Percentiles rank a stretch among this genome's conserved stretches.
These are phyloP conservation scores for Fusarium tuaranense DNA, from an alignment of 2,329 filamentous ascomycete genomes.

Conservation along the genomic window DNA sequence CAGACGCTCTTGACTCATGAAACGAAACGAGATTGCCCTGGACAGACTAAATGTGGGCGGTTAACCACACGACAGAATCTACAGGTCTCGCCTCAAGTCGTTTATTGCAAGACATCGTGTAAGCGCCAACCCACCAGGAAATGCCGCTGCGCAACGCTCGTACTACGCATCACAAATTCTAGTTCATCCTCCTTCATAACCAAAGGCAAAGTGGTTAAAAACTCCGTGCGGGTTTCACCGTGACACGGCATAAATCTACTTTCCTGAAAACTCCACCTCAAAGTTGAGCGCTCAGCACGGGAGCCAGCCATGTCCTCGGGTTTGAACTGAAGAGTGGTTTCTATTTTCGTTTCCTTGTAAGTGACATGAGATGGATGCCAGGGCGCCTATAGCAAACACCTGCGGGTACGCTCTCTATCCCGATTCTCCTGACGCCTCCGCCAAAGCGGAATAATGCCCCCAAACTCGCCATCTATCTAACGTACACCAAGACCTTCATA, in stretches of 20 bases:
- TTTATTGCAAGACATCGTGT: neutral
- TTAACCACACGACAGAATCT: neutral
- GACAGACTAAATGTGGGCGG: neutral
- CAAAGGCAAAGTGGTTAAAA: neutral
- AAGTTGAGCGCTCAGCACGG: neutral
- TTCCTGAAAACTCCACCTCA: neutral
- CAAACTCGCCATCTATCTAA: conserved; percentile 27
- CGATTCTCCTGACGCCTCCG: neutral
- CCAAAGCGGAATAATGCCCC: conserved; percentile 1
- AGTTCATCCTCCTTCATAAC: neutral
- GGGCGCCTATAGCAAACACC: neutral
- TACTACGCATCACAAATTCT: neutral
- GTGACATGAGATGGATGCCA: neutral
- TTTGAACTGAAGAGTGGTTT: conserved; percentile 3
- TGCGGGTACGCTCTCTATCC: conserved; percentile 7
- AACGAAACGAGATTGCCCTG: conserved; percentile 3
- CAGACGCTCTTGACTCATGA: neutral
- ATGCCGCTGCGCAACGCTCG: neutral
- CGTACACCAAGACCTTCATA: conserved; percentile 12
- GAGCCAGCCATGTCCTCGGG: neutral
- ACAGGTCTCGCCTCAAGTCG: neutral
- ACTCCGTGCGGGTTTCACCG: neutral
- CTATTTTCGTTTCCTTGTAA: neutral
- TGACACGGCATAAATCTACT: neutral
- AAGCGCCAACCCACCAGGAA: neutral